Evolutionary conservation across 2,329 filamentous ascomycete species (phyloP).

Genomic region (Penicillium freii): DNA sequence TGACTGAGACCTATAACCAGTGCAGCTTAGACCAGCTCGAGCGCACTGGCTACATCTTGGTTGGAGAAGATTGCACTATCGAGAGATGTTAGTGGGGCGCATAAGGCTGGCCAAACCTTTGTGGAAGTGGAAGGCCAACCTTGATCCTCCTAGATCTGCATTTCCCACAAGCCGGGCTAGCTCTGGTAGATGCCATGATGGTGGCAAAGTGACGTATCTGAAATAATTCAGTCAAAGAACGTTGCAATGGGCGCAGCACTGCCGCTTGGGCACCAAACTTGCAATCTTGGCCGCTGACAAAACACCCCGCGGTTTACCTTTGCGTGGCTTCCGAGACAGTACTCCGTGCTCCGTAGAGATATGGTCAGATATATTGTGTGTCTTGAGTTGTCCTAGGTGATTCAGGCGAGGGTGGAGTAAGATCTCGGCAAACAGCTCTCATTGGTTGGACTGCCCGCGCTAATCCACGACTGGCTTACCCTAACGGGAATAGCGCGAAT

Average conservation of each 20-base stretch:
- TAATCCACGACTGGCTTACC: slow-evolving; percentile 5
- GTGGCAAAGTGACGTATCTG: neutral
- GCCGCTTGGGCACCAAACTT: neutral
- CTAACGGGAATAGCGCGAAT: neutral
- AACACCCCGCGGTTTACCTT: neutral
- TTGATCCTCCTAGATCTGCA: slow-evolving; percentile 3
- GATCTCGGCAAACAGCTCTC: neutral
- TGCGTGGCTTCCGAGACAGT: neutral
- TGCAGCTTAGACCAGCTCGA: slow-evolving; percentile 1
- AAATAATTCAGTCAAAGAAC: neutral
- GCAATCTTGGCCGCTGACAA: neutral
- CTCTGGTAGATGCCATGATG: neutral
- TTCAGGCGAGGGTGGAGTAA: neutral
- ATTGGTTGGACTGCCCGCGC: neutral
- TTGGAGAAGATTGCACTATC: slow-evolving; percentile 1
- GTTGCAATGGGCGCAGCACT: neutral
- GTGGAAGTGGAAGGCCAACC: neutral
- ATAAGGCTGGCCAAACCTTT: neutral
- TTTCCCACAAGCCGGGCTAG: slow-evolving; percentile 3
- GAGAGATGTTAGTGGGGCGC: neutral
- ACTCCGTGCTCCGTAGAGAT: too few relatives aligned
- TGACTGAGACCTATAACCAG: slow-evolving; percentile 4
- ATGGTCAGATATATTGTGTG: neutral
- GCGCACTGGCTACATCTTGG: slow-evolving; percentile 5
- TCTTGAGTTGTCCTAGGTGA: neutral